Conservation (phyloP, 129 eudicot genomes). For the Escallonia rubra region DNA sequence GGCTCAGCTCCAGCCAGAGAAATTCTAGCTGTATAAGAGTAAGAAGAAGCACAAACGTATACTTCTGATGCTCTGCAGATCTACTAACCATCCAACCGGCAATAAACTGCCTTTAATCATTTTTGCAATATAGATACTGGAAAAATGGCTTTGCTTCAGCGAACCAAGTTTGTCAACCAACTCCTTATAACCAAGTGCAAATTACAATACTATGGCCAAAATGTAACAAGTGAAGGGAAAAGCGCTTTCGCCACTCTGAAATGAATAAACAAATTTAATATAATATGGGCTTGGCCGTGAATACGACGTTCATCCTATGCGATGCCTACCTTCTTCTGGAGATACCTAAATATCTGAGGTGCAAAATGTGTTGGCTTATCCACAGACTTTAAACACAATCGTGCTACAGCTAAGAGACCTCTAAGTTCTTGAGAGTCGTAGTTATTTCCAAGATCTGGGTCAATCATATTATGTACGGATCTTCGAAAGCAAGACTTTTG, state of each 20-base stretch:
- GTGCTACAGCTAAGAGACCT: slow-evolving; percentile 70
- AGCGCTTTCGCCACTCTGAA: background rate
- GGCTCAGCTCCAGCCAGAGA: no score
- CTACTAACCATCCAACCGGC: no score
- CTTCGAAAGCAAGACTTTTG: slow-evolving; percentile 42
- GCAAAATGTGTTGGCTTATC: slow-evolving; percentile 50
- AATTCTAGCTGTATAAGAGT: no score
- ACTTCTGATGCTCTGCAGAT: no score
- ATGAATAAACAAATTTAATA: background rate
- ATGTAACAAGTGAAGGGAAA: background rate
- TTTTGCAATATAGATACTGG: no score
- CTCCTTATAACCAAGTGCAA: no score
- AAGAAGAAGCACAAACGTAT: no score
- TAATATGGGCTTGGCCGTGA: slow-evolving; percentile 5
- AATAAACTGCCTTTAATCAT: no score
- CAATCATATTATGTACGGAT: slow-evolving; percentile 68
- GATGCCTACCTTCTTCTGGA: slow-evolving; percentile 60
- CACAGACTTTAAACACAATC: slow-evolving; percentile 60
- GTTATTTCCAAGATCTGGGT: slow-evolving; percentile 82
- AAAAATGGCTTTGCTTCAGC: no score
- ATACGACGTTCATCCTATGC: slow-evolving; percentile 6
- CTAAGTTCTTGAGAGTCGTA: slow-evolving; percentile 63
- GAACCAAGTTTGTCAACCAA: no score
- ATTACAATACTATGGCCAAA: no score
- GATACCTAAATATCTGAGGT: slow-evolving; percentile 67